A percentile compares a stretch with the other conserved stretches of the same genome.
Evolutionary conservation across 495 filamentous ascomycete genomes (phyloP).

Genomic region (Arthonia radiata): DNA sequence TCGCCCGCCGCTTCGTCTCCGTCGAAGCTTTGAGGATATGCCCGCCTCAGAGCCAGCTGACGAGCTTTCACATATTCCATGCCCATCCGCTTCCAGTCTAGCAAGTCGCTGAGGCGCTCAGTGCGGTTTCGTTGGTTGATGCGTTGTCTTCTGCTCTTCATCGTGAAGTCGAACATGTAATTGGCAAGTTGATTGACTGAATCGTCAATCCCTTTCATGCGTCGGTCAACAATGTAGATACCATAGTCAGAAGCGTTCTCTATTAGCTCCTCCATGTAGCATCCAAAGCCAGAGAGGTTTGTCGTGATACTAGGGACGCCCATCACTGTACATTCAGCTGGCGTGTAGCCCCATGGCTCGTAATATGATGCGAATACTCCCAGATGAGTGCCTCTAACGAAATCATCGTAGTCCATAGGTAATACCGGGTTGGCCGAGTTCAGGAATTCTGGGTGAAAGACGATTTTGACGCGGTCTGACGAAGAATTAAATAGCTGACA

Average conservation of each 20-base stretch:
- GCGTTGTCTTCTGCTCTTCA: slow-evolving; percentile 78
- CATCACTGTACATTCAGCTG: slow-evolving; percentile 97
- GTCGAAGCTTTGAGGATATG: slow-evolving; percentile 68
- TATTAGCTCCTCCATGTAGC: slow-evolving; percentile 98
- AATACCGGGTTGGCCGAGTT: slow-evolving; percentile 88
- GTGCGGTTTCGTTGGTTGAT: slow-evolving; percentile 99
- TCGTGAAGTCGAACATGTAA: slow-evolving; percentile 88
- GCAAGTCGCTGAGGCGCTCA: slow-evolving; percentile 73
- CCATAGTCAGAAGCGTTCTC: slow-evolving; percentile 95
- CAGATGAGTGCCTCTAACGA: slow-evolving; percentile 86
- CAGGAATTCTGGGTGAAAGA: slow-evolving; percentile 96
- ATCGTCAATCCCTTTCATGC: slow-evolving; percentile 89
- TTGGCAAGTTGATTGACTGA: slow-evolving; percentile 83
- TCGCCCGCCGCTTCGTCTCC: slow-evolving; percentile 43
- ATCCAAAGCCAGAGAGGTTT: slow-evolving; percentile 91
- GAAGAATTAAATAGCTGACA: slow-evolving; percentile 94
- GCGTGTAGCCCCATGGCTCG: slow-evolving; percentile 97
- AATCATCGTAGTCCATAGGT: slow-evolving; percentile 93
- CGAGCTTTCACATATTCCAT: slow-evolving; percentile 97
- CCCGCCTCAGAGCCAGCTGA: slow-evolving; percentile 73
- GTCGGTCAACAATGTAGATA: slow-evolving; percentile 94
- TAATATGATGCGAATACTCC: slow-evolving; percentile 96
- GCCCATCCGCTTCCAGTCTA: slow-evolving; percentile 99
- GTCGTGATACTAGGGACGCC: slow-evolving; percentile 96
- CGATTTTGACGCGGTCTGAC: slow-evolving; percentile 80